phyloP scores from a whole-genome alignment of 163 green algal genomes.

The Prototheca wickerhamii region DNA sequence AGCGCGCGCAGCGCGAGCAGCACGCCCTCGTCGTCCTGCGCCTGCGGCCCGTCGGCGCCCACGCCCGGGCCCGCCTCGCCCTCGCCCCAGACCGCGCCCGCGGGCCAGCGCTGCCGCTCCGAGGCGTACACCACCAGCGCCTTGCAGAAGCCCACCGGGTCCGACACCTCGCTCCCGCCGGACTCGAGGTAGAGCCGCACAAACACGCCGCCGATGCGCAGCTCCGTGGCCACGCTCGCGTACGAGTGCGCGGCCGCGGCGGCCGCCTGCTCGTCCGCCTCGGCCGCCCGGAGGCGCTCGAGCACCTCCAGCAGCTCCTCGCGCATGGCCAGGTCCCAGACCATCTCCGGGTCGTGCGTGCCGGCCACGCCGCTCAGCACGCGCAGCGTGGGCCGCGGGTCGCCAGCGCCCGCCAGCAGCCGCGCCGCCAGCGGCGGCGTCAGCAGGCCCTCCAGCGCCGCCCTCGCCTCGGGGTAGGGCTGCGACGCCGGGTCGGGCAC shows the following conservation, averaged over 20 bases:
- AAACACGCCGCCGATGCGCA: constrained; percentile 75
- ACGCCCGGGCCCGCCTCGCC: not conserved
- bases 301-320: constrained; percentile 50
- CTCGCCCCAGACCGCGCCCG: not conserved
- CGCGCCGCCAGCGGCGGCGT: constrained; percentile 54
- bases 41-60: not conserved
- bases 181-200: constrained; percentile 69
- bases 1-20: constrained; percentile 47
- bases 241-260: constrained; percentile 12
- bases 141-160: constrained; percentile 58
- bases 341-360: constrained; percentile 33
- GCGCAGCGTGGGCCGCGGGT: constrained; percentile 39
- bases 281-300: constrained; percentile 7
- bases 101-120: not conserved
- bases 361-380: constrained; percentile 48
- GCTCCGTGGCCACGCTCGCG: constrained; percentile 50
- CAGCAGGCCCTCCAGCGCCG: constrained; percentile 53
- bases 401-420: constrained; percentile 30
- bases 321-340: constrained; percentile 76
- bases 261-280: not conserved
- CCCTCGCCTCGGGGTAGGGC: constrained; percentile 17
- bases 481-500: constrained; percentile 28
- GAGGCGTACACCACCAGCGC: constrained; percentile 23
- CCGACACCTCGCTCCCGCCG: constrained; percentile 20
- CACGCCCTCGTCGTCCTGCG: constrained; percentile 17